Base-by-base conservation (phyloP, 192 early-diverging fungal species). In the Chytriomyces confervae region DNA sequence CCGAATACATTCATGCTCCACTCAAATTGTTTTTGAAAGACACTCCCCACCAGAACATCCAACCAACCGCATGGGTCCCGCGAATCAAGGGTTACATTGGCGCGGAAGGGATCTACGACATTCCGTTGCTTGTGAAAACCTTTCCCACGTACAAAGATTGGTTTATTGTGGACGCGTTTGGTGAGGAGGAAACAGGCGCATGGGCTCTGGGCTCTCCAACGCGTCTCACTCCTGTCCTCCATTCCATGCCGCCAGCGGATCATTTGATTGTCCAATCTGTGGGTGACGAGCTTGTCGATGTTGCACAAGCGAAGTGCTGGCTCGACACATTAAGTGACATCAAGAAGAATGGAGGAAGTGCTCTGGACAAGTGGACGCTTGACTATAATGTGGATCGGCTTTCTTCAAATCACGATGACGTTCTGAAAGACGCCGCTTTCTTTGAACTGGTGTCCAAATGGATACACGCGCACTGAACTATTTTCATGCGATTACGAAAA, bases 31-130 rank as follows among this genome's bases (percentile, higher is more conserved):
- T 11, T 13, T 46, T 47, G 66, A 45, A 48, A 1, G 36, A 23
- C 5, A 47, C 27, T 18, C 44, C 24, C 29, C 13, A 20, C 8
- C 13, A 27, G 8, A n/a, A 16, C 5, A 36, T 36, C 29, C 29
- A 36, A 36, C 29, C 29, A 2, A 1, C 29, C 2, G 2, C 43
- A 50, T 70, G 65, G 72, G 57, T 66, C 49, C n/a, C 62, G 5
- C 63, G 20, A 29, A 83, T 94, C 27, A 27, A 72, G 5, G 93
- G 93, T 36, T 87, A 93, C 1, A 44, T 95, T 27, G 94, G 94
- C 3, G 86, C 94, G 0, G 91, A 94, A 76, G 96, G 95, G 1
- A 94, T 97, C 76, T 97, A 95, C 83, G 89, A 95, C 62, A 85
- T 95, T 27, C 89, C 89, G 16, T 71, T 74, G 0, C 79, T 97